Conservation (phyloP, 805 yeast species). For the Lachancea fermentati region DNA sequence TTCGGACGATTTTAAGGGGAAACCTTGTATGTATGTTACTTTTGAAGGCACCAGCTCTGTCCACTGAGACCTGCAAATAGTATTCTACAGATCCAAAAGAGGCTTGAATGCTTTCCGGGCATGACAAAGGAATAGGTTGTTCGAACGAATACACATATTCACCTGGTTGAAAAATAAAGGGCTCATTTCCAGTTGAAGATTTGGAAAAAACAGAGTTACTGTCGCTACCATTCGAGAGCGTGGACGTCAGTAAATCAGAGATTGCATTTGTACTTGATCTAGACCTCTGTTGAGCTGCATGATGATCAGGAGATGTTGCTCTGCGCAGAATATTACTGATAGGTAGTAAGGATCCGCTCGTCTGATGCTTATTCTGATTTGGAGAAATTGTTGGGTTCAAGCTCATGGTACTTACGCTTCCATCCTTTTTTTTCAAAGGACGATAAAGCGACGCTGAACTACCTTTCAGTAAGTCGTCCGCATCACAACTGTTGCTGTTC, state of each 20-base stretch:
- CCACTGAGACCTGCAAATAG: constrained; percentile 60
- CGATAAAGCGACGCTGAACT: constrained; percentile 28
- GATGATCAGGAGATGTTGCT: constrained; percentile 19
- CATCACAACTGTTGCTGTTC: constrained; percentile 11
- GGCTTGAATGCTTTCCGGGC: constrained; percentile 74
- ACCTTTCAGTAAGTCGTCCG: constrained; percentile 14
- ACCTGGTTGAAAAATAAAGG: constrained; percentile 67
- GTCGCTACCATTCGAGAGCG: constrained; percentile 16
- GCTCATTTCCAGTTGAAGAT: constrained; percentile 16
- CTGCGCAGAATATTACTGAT: constrained; percentile 23
- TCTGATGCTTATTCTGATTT: constrained; percentile 2
- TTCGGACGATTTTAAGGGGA: constrained; percentile 64
- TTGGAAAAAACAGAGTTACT: constrained; percentile 11
- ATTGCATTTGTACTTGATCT: constrained; percentile 21
- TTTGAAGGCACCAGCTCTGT: constrained; percentile 82
- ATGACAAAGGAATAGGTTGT: constrained; percentile 71
- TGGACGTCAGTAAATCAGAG: constrained; percentile 23
- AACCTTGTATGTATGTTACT: constrained; percentile 59
- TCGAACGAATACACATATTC: constrained; percentile 92
- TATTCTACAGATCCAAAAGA: constrained; percentile 80
- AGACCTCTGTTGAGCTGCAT: constrained; percentile 12
- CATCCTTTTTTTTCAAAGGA: constrained; percentile 7
- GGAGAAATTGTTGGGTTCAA: constrained; percentile 12
- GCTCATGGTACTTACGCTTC: constrained; percentile 20
- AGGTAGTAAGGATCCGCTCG: constrained; percentile 27